A percentile compares a stretch with the other conserved stretches of the same genome.
Evolutionary conservation across 2,329 filamentous ascomycete genomes (phyloP).

Genomic region (Tolypocladium sp.): DNA sequence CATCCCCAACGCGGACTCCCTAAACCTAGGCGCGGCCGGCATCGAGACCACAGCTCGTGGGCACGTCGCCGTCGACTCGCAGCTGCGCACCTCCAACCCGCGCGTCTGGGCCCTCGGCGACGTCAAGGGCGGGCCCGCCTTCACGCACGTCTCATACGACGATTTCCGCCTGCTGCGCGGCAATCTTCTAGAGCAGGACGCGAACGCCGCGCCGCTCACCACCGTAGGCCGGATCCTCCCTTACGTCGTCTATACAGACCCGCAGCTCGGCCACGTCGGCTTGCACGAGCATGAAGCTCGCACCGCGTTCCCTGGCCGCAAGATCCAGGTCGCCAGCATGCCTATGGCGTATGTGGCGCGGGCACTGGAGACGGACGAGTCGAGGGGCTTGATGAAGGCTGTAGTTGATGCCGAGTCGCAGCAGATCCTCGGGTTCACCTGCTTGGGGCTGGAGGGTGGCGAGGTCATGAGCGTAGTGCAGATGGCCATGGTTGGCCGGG

Average conservation of each 20-base stretch:
- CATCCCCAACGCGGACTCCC: slow-evolving; percentile 35
- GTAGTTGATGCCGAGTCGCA: slow-evolving; percentile 36
- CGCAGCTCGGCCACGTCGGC: slow-evolving; percentile 43
- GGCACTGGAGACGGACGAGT: slow-evolving; percentile 41
- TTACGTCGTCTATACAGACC: slow-evolving; percentile 43
- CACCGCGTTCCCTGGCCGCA: slow-evolving; percentile 9
- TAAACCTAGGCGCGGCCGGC: slow-evolving; percentile 31
- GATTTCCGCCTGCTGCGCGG: slow-evolving; percentile 41
- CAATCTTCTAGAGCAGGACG: slow-evolving; percentile 25
- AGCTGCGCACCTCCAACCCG: slow-evolving; percentile 31
- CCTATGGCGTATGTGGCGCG: slow-evolving; percentile 42
- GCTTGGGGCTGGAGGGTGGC: slow-evolving; percentile 40
- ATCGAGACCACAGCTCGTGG: slow-evolving; percentile 29
- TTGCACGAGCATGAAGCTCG: slow-evolving; percentile 29
- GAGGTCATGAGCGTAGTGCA: slow-evolving; percentile 45
- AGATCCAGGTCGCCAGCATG: slow-evolving; percentile 36
- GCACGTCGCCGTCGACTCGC: slow-evolving; percentile 33
- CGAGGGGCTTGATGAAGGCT: slow-evolving; percentile 43
- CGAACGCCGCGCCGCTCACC: background rate
- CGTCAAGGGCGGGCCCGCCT: slow-evolving; percentile 40
- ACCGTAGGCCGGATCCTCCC: slow-evolving; percentile 16
- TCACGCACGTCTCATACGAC: slow-evolving; percentile 48
- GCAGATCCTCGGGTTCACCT: slow-evolving; percentile 42
- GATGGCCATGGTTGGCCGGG: slow-evolving; percentile 39
- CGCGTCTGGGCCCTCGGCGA: slow-evolving; percentile 42